A percentile compares a stretch with the other conserved stretches of the same genome.
Evolutionary conservation across 2,329 filamentous ascomycete species (phyloP).

Genomic region (Ophiosphaerella herpotricha): DNA sequence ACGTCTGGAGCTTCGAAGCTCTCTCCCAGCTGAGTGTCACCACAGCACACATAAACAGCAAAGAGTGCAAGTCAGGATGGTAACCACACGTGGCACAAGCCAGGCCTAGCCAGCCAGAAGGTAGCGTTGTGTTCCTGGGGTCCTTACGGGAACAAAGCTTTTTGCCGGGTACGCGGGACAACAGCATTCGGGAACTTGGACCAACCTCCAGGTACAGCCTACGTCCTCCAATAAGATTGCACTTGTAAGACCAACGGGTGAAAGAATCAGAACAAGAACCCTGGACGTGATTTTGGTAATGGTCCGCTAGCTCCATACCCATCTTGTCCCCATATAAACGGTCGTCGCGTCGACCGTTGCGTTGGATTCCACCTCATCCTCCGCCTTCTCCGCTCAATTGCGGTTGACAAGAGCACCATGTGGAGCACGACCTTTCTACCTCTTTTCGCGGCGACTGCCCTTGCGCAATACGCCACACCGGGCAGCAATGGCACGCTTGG

Average conservation of each 20-base stretch:
- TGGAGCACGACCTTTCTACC: conserved; percentile 27
- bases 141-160: conserved; percentile 15
- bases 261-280: conserved; percentile 15
- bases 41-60: background rate
- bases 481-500: conserved; percentile 27
- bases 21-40: background rate
- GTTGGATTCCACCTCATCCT: conserved; percentile 16
- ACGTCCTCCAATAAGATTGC: background rate
- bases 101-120: background rate
- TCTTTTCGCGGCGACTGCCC: conserved; percentile 30
- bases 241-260: conserved; percentile 4
- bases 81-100: too few species aligned
- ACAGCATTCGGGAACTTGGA: conserved; percentile 19
- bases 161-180: conserved; percentile 29
- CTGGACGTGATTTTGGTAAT: conserved; percentile 20
- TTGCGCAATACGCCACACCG: conserved; percentile 30
- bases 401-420: conserved; percentile 30
- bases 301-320: conserved; percentile 16
- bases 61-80: background rate
- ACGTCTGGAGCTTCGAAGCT: conserved; percentile 10
- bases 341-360: conserved; percentile 10
- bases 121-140: conserved; percentile 30
- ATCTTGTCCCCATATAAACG: conserved; percentile 16
- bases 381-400: conserved; percentile 18
- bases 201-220: background rate